Percentiles rank a stretch among this genome's conserved stretches.
Evolutionary conservation across 345 rosid species (phyloP).

Genomic region (Hibiscus tridactylites): DNA sequence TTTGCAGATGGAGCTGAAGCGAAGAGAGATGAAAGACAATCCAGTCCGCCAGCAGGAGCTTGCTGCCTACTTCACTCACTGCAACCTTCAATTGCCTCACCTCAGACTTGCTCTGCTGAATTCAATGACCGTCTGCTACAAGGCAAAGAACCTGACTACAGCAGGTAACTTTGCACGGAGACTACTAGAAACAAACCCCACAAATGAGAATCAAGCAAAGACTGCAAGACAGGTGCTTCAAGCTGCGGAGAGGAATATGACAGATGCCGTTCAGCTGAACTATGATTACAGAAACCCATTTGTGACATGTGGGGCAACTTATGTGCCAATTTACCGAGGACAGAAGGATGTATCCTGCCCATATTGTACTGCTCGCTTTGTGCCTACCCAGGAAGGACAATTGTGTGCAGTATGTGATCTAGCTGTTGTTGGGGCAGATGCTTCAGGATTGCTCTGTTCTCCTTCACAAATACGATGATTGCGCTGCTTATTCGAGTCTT

Average conservation of each 20-base stretch:
- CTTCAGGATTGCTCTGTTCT: constrained; percentile 86
- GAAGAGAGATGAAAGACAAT: constrained; percentile 74
- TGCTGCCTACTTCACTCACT: constrained; percentile 95
- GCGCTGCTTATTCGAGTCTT: constrained; percentile 30
- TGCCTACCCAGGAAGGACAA: constrained; percentile 61
- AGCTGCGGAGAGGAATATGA: constrained; percentile 77
- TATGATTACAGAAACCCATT: constrained; percentile 94
- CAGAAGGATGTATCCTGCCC: constrained; percentile 84
- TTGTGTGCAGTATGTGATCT: constrained; percentile 81
- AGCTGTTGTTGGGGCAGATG: constrained; percentile 85
- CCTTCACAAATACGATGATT: constrained; percentile 75
- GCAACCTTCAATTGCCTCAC: constrained; percentile 82
- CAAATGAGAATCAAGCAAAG: constrained; percentile 38
- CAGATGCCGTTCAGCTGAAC: constrained; percentile 53
- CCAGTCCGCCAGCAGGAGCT: constrained; percentile 84
- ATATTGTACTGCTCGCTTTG: constrained; percentile 71
- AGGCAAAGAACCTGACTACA: constrained; percentile 66
- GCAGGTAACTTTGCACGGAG: constrained; percentile 80
- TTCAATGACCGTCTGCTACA: constrained; percentile 78
- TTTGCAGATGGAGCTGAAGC: constrained; percentile 70
- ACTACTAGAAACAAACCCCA: constrained; percentile 49
- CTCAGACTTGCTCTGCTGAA: constrained; percentile 62
- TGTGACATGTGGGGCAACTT: constrained; percentile 76
- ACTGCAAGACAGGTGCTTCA: constrained; percentile 72
- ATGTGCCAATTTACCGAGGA: constrained; percentile 85